Evolutionary conservation across 1,139 yeast genomes (phyloP).

Genomic region (Wickerhamomyces sp.): DNA sequence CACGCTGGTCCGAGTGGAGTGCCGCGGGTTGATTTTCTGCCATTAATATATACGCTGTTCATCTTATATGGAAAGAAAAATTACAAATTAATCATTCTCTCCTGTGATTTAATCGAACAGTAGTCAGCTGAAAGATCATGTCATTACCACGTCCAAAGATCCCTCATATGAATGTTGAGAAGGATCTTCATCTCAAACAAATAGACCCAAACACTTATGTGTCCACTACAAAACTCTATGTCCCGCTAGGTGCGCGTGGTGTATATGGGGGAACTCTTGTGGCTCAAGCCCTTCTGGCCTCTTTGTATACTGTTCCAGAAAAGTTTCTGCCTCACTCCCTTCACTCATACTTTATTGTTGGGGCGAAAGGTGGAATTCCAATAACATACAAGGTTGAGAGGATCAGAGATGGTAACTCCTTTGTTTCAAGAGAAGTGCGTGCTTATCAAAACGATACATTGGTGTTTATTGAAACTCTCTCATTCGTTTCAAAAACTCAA

Average conservation of each 20-base stretch:
- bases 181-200: constrained; percentile 24
- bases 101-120: too few relatives aligned
- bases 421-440: constrained; percentile 51
- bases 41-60: too few relatives aligned
- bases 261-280: constrained; percentile 78
- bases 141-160: too few relatives aligned
- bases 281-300: constrained; percentile 68
- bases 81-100: too few relatives aligned
- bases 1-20: too few relatives aligned
- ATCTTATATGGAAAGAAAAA: too few relatives aligned
- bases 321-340: constrained; percentile 43
- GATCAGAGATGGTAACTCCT: constrained; percentile 57
- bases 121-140: too few relatives aligned
- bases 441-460: constrained; percentile 49
- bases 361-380: constrained; percentile 45
- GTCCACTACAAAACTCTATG: constrained; percentile 29
- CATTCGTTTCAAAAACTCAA: constrained; percentile 26
- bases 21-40: too few relatives aligned
- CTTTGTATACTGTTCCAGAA: constrained; percentile 41
- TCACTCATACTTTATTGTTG: constrained; percentile 45
- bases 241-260: constrained; percentile 59
- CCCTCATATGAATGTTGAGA: constrained; percentile 5
- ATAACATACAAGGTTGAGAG: constrained; percentile 55
- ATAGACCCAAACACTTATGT: constrained; percentile 28
- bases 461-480: constrained; percentile 48